A percentile compares a stretch with the other conserved stretches of the same genome.
These are phyloP conservation scores for Platanthera guangdongensis DNA, from an alignment of 106 monocot genomes.

Conservation along the genomic window DNA sequence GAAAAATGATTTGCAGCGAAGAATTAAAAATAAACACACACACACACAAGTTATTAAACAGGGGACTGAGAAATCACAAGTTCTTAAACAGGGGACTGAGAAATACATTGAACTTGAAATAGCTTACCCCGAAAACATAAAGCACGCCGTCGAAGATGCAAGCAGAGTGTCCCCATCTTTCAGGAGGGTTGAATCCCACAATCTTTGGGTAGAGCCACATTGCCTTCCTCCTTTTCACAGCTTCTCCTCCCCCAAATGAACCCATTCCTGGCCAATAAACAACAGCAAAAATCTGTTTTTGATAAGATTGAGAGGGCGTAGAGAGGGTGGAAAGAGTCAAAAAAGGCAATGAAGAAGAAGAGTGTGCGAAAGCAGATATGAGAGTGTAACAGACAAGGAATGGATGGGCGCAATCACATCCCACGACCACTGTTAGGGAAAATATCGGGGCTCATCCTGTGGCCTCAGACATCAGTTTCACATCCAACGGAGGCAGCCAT, in stretches of 20 bases:
- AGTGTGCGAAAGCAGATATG: slow-evolving; percentile 25
- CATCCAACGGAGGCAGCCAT: too few species aligned
- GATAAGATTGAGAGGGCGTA: slow-evolving; percentile 3
- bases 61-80: not conserved
- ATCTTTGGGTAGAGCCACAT: slow-evolving; percentile 96
- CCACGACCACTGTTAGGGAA: too few species aligned
- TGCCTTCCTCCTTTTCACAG: slow-evolving; percentile 61
- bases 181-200: slow-evolving; percentile 69
- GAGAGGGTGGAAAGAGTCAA: not conserved
- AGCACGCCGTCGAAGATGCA: slow-evolving; percentile 61
- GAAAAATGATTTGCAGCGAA: not conserved
- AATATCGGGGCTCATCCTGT: too few species aligned
- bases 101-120: too few species aligned
- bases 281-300: not conserved
- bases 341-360: not conserved
- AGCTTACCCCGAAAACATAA: slow-evolving; percentile 67
- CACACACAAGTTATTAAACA: not conserved
- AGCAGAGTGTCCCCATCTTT: slow-evolving; percentile 98
- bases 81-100: not conserved
- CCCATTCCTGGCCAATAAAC: slow-evolving; percentile 25
- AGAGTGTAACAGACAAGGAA: slow-evolving; percentile 34
- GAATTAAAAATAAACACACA: not conserved
- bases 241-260: slow-evolving; percentile 32
- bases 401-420: slow-evolving; percentile 67
- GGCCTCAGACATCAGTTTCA: too few species aligned